Evolutionary conservation across 1,284 basidiomycete species (phyloP), one percentile per base, ranked within the genome.

Genomic region (Puccinia triticina): DNA sequence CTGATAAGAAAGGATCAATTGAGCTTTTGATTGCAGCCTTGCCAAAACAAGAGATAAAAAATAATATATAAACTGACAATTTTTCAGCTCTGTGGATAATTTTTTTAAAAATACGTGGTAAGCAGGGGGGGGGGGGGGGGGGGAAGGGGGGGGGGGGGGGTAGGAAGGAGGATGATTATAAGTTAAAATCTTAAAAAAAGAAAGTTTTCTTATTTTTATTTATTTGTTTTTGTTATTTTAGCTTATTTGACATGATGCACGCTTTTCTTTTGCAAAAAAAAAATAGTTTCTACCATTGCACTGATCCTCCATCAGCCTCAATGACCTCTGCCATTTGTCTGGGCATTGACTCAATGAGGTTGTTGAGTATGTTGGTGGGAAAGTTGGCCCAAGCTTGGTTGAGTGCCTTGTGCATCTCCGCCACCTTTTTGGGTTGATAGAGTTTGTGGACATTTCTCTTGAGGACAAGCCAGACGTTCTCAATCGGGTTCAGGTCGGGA

Each of bases 401-500:
- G 1, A 73, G 8, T 0, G 21, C 71, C n/a, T 50, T 29, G 2
- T 53, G 18, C 71, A 48, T 50, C 0, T 73, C 71, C n/a, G n/a
- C n/a, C n/a, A n/a, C n/a, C n/a, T n/a, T n/a, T n/a, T n/a, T n/a
- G n/a, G n/a, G n/a, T n/a, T n/a, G n/a, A n/a, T n/a, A n/a, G n/a
- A n/a, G n/a, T n/a, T n/a, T n/a, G n/a, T n/a, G n/a, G n/a, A n/a
- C n/a, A n/a, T n/a, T n/a, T n/a, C n/a, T n/a, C n/a, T n/a, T n/a
- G n/a, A n/a, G n/a, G n/a, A n/a, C n/a, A n/a, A n/a, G n/a, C n/a
- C n/a, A n/a, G n/a, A n/a, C n/a, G n/a, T n/a, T n/a, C n/a, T n/a
- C n/a, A n/a, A 88, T 88, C 37, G 86, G 86, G 80, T 87, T 88
- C 23, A 88, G 84, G 84, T 88, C 87, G 40, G 87, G 86, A 64